Base-by-base conservation (phyloP, 164 flowering plant species). In the Magnolia changhungtana region DNA sequence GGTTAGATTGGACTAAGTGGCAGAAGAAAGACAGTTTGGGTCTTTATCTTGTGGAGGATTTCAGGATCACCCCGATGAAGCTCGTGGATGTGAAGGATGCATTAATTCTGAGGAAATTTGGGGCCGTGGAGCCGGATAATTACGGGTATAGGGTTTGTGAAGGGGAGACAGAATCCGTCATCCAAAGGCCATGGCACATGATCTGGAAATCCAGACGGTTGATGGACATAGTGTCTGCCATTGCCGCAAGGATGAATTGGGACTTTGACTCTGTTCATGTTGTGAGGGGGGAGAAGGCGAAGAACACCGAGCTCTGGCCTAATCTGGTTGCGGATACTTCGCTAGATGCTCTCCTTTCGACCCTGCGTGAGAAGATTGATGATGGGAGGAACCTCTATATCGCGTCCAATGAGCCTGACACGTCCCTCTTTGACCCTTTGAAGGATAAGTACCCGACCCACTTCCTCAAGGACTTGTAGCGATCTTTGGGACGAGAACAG, bases 131-230 rank as follows among this genome's bases (percentile, higher is more conserved):
- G 83, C 94, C 96, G 4, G 97, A 93, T 79, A 95, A 93, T 79
- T 93, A 93, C 83, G 91, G 97, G 98, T 93, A 95, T 75, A 84
- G 96, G 78, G 98, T 95, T 11, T 95, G 98, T 72, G 98, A 95
- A 83, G 97, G 98, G 13, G 98, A 93, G 79, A 85, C 94, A 0
- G 95, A 93, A 73, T 87, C 92, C 20, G 91, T 89, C 74, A 86
- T 93, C 74, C 89, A 90, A 75, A 83, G 97, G 58, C 98, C 98
- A 19, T 95, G 98, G 98, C 91, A 91, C 82, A 79, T 91, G 76
- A 21, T 95, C 24, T 90, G 94, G 97, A 95, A 95, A 81, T 19
- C n/a, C n/a, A n/a, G n/a, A n/a, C n/a, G n/a, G n/a, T n/a, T n/a
- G n/a, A n/a, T n/a, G n/a, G n/a, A n/a, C n/a, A n/a, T n/a, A n/a